Conservation (phyloP, 768 basidiomycete species). For the Thelephora aurantiotincta region DNA sequence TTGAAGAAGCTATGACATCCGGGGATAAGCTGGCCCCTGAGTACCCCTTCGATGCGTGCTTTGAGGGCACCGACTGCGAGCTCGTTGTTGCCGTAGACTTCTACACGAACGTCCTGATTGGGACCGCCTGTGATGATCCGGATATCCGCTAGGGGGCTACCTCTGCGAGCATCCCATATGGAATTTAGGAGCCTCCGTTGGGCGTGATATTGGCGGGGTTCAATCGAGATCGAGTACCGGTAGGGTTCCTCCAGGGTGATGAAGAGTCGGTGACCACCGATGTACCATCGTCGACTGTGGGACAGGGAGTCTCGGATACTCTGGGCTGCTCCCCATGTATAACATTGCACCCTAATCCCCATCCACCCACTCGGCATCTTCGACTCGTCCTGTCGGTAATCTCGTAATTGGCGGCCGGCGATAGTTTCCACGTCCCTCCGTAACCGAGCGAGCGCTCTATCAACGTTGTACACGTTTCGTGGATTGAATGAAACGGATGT, state of each 20-base stretch:
- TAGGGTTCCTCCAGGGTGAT: background rate
- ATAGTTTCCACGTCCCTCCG: background rate
- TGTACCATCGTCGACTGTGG: background rate
- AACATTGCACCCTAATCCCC: background rate
- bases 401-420: background rate
- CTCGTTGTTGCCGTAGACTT: conserved; percentile 35
- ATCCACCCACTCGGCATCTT: background rate
- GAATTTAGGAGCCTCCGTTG: background rate
- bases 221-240: background rate
- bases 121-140: background rate
- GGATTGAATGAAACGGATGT: conserved; percentile 3
- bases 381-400: background rate
- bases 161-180: background rate
- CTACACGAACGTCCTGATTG: conserved; percentile 20
- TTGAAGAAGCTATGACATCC: conserved; percentile 22
- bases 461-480: background rate
- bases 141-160: background rate
- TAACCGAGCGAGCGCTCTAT: background rate
- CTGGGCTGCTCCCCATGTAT: background rate
- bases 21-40: conserved; percentile 31
- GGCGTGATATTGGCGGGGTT: conserved; percentile 2
- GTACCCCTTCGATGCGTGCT: conserved; percentile 42
- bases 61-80: conserved; percentile 41
- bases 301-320: background rate
- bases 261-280: background rate